Base-by-base conservation (phyloP, 108 stramenopile species). In the Cyclotella choctawhatcheeana region DNA sequence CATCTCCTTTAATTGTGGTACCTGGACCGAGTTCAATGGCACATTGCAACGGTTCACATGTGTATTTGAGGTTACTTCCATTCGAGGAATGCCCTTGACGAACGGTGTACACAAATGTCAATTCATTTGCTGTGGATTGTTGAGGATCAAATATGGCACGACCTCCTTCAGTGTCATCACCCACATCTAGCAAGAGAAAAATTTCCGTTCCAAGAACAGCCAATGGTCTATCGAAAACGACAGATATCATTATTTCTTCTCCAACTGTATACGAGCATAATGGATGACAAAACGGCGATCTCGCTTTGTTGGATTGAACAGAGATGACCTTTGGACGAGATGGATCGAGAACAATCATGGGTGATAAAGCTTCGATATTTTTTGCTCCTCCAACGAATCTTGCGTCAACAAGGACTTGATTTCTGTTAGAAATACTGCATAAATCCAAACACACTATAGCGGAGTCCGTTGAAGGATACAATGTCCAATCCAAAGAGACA, bases 231-330 rank as follows among this genome's bases (percentile, higher is more conserved):
- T 77, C 68, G 47, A 64, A 70, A 25, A 43, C 62, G 10, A 76
- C 63, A 30, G 25, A 48, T 12, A 84, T 55, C 26, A 58, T 34
- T 22, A 84, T 53, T 53, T 84, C 63, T 64, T 84, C 79, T 21
- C 82, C 82, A 47, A 74, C 71, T 37, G 82, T 73, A 61, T 82
- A 82, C 5, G 82, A 51, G 43, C 82, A 82, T 22, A 32, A 2
- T 40, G 70, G 67, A 45, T 75, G 48, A 52, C 82, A 82, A 69
- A 78, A 82, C 3, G 71, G 63, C 48, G 76, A 78, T 18, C 62
- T 51, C 5, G 18, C 33, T 50, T 82, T 82, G 60, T 78, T 51
- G 6, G 69, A 67, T 26, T 44, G 17, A 12, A 78, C 64, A 13
- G 66, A 67, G 6, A 75, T 24, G 26, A 82, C 74, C 24, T 18